phyloP scores from a whole-genome alignment of 1,284 basidiomycete genomes.

The Sanghuangporus baumii region DNA sequence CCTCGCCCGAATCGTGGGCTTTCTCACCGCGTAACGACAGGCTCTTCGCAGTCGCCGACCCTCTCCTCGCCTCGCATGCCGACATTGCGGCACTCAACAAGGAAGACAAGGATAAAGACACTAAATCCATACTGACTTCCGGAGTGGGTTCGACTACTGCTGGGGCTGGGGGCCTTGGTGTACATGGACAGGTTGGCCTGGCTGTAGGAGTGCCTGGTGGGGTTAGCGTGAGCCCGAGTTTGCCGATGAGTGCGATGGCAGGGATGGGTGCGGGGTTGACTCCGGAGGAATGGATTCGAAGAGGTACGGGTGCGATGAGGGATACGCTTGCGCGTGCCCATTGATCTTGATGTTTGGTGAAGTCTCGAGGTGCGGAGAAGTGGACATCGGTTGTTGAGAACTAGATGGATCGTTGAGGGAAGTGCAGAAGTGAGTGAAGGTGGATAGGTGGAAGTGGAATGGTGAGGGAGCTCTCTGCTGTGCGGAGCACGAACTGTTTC shows the following conservation, averaged over 20 bases:
- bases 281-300: slow-evolving; percentile 50
- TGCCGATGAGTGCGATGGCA: neutral
- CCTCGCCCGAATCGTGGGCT: slow-evolving; percentile 51
- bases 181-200: neutral
- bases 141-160: neutral
- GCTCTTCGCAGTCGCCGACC: slow-evolving; percentile 35
- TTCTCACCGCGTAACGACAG: slow-evolving; percentile 56
- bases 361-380: too few species aligned
- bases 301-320: slow-evolving; percentile 42
- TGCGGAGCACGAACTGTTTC: too few species aligned
- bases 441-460: too few species aligned
- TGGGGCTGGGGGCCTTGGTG: neutral
- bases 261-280: slow-evolving; percentile 35
- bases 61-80: neutral
- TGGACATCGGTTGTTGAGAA: too few species aligned
- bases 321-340: slow-evolving; percentile 24
- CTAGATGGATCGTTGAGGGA: too few species aligned
- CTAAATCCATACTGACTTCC: too few species aligned
- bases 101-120: neutral
- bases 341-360: neutral
- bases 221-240: neutral
- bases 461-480: too few species aligned
- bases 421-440: too few species aligned
- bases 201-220: neutral
- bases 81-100: neutral